These are phyloP conservation scores for Globisporangium recalcitrans DNA, from an alignment of 352 stramenopile genomes.

Conservation along the genomic window DNA sequence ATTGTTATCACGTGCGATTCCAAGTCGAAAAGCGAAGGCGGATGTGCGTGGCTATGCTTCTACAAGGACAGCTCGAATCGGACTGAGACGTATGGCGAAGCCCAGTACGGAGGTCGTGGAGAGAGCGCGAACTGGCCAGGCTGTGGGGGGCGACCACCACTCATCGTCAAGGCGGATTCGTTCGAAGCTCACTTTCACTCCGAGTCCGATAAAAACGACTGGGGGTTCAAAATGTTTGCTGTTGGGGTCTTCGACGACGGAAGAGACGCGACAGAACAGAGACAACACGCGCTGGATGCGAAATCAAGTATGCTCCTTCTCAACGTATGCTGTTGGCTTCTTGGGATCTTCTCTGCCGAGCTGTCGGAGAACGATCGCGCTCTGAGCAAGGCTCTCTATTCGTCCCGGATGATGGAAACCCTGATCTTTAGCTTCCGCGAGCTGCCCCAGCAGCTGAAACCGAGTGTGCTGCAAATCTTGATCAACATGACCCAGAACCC, in stretches of 20 bases:
- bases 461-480: conserved; percentile 34
- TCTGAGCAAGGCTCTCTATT: conserved; percentile 20
- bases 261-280: conserved; percentile 1
- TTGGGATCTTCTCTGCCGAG: conserved; percentile 15
- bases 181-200: conserved; percentile 85
- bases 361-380: not conserved
- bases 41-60: conserved; percentile 62
- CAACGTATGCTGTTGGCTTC: conserved; percentile 34
- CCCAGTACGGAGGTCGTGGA: conserved; percentile 56
- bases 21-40: conserved; percentile 59
- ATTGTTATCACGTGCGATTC: conserved; percentile 72
- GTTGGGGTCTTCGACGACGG: conserved; percentile 54
- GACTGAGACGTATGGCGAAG: conserved; percentile 37
- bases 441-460: conserved; percentile 41
- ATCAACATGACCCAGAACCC: conserved; percentile 32
- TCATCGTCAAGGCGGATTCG: conserved; percentile 64
- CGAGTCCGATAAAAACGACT: conserved; percentile 80
- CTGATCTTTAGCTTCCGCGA: conserved; percentile 26
- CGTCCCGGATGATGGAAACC: conserved; percentile 27
- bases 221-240: conserved; percentile 86
- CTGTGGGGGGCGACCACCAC: conserved; percentile 44
- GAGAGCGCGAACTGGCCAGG: conserved; percentile 80
- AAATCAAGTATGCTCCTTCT: conserved; percentile 25
- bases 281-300: not conserved
- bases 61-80: conserved; percentile 58